These are phyloP conservation scores for Cucurbita argyrosperma DNA, from an alignment of 306 rosid genomes.

Conservation along the genomic window DNA sequence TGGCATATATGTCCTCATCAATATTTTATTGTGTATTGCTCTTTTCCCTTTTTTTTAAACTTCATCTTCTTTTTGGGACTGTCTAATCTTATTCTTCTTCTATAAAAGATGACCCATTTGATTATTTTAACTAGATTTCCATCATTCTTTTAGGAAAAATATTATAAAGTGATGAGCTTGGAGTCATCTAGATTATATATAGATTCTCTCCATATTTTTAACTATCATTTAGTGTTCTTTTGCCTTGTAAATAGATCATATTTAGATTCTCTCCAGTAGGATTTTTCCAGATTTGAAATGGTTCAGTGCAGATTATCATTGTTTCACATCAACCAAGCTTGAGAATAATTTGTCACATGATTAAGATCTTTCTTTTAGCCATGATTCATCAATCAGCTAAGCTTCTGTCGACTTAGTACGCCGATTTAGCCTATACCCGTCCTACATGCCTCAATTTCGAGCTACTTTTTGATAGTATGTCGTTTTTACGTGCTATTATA, in stretches of 20 bases:
- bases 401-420: no score
- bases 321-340: no score
- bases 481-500: no score
- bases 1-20: not conserved
- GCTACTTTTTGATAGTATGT: no score
- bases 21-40: constrained; percentile 2
- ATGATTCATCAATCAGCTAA: no score
- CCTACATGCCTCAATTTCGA: no score
- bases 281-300: not conserved
- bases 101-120: not conserved
- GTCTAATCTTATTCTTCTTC: not conserved
- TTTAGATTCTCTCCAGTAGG: not conserved
- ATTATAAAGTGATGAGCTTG: not conserved
- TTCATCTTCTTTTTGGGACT: not conserved
- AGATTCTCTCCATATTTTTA: not conserved
- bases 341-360: no score
- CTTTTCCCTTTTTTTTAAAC: not conserved
- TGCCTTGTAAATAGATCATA: not conserved
- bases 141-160: not conserved
- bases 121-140: not conserved
- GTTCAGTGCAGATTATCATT: not conserved
- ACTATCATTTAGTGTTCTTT: not conserved
- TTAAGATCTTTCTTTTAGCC: no score
- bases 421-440: not conserved
- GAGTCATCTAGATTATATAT: not conserved